A percentile compares a stretch with the other conserved stretches of the same genome.
phyloP scores from a whole-genome alignment of 371 early-diverging fungal species.

The Lichtheimia ramosa region DNA sequence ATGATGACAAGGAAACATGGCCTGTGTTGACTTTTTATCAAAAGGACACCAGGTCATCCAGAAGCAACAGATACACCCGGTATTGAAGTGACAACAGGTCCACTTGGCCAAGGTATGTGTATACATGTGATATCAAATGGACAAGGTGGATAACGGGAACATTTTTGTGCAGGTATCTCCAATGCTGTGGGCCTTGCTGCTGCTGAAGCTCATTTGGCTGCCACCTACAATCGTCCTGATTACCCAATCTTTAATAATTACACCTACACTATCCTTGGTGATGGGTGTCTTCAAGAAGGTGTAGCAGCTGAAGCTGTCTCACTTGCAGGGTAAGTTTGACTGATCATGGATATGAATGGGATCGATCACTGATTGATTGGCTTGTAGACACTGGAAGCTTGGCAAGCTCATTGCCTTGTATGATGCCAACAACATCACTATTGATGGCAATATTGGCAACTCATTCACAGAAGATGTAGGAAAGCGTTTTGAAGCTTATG shows the following conservation, averaged over 20 bases:
- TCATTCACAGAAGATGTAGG: slow-evolving; percentile 95
- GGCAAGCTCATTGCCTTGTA: slow-evolving; percentile 94
- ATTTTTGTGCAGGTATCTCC: slow-evolving; percentile 47
- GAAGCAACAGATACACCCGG: slow-evolving; percentile 87
- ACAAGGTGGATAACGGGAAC: not conserved
- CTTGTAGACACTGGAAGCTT: slow-evolving; percentile 79
- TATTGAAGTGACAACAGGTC: slow-evolving; percentile 98
- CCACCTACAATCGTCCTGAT: slow-evolving; percentile 85
- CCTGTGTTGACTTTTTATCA: not conserved
- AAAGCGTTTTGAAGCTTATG: slow-evolving; percentile 90
- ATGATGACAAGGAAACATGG: too few relatives aligned
- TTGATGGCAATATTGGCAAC: slow-evolving; percentile 90
- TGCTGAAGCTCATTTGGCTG: slow-evolving; percentile 86
- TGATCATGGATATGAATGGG: slow-evolving; percentile 44
- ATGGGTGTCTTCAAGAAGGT: slow-evolving; percentile 99
- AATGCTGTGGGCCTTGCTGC: slow-evolving; percentile 97
- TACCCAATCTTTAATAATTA: slow-evolving; percentile 83
- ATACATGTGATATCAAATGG: not conserved
- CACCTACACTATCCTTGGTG: slow-evolving; percentile 91
- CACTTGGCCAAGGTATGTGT: slow-evolving; percentile 94
- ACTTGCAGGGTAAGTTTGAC: slow-evolving; percentile 76
- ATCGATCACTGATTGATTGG: not conserved
- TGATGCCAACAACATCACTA: slow-evolving; percentile 96
- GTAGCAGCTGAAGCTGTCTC: slow-evolving; percentile 94
- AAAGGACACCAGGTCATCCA: slow-evolving; percentile 94